phyloP scores from a whole-genome alignment of 2,329 filamentous ascomycete genomes.

The Fusarium buharicum region DNA sequence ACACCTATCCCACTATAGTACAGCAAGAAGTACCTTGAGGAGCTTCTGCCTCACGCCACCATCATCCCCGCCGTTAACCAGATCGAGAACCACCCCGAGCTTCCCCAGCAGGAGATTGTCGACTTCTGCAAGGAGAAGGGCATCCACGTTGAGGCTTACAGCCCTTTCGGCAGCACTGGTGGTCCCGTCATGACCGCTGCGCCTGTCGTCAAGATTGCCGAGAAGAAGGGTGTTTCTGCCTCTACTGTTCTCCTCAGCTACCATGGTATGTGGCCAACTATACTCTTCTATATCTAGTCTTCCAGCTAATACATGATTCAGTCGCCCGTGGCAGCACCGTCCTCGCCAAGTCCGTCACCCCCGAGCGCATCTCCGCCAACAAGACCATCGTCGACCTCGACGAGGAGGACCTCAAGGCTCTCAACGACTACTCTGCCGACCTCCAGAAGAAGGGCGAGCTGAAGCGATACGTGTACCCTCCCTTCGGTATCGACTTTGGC shows the following conservation, averaged over 20 bases:
- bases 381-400: conserved; percentile 73
- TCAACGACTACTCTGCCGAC: conserved; percentile 65
- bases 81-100: conserved; percentile 77
- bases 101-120: conserved; percentile 77
- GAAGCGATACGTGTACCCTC: conserved; percentile 73
- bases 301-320: conserved; percentile 48
- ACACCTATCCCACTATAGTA: conserved; percentile 53
- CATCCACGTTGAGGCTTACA: conserved; percentile 79
- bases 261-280: conserved; percentile 64
- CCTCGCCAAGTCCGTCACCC: conserved; percentile 77
- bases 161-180: conserved; percentile 71
- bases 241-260: conserved; percentile 75
- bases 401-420: conserved; percentile 68
- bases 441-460: conserved; percentile 62
- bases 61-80: conserved; percentile 75
- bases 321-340: conserved; percentile 76
- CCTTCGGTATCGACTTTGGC: conserved; percentile 74
- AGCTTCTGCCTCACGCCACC: conserved; percentile 61
- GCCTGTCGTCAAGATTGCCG: conserved; percentile 70
- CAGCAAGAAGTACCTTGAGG: conserved; percentile 64
- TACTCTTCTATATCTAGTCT: neutral
- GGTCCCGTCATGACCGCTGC: conserved; percentile 72
- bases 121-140: conserved; percentile 74
- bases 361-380: conserved; percentile 75
- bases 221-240: conserved; percentile 70